phyloP scores from a whole-genome alignment of 257 asterid genomes.

The Nicotiana noctiflora region DNA sequence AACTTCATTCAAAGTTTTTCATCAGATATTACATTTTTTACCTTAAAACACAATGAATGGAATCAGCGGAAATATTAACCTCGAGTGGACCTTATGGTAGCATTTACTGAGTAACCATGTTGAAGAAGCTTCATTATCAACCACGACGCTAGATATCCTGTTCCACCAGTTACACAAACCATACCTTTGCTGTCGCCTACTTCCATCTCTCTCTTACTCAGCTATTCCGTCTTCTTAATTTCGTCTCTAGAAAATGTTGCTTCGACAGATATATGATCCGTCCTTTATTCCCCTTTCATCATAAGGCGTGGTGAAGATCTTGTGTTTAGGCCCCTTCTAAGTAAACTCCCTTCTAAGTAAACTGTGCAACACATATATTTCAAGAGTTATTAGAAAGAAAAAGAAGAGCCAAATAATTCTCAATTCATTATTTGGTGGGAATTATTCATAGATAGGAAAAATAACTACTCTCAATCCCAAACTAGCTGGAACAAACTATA shows the following conservation, averaged over 20 bases:
- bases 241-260: neutral
- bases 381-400: neutral
- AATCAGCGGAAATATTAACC: conserved; percentile 6
- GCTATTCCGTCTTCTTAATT: neutral
- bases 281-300: neutral
- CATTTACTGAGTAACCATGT: conserved; percentile 39
- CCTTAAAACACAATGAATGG: neutral
- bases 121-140: conserved; percentile 31
- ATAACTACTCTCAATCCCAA: too few relatives aligned
- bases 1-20: neutral
- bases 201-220: neutral
- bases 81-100: conserved; percentile 27
- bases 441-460: too few relatives aligned
- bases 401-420: neutral
- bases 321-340: neutral
- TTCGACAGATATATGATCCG: neutral
- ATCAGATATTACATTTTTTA: neutral
- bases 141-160: conserved; percentile 37
- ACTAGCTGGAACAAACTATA: too few relatives aligned
- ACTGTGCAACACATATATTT: neutral
- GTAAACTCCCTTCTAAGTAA: neutral
- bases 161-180: conserved; percentile 33
- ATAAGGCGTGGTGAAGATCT: neutral
- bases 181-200: conserved; percentile 10
- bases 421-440: neutral